A percentile compares a stretch with the other conserved stretches of the same genome.
Conservation (phyloP, 208 protist genomes). For the Crithidia thermophila region DNA sequence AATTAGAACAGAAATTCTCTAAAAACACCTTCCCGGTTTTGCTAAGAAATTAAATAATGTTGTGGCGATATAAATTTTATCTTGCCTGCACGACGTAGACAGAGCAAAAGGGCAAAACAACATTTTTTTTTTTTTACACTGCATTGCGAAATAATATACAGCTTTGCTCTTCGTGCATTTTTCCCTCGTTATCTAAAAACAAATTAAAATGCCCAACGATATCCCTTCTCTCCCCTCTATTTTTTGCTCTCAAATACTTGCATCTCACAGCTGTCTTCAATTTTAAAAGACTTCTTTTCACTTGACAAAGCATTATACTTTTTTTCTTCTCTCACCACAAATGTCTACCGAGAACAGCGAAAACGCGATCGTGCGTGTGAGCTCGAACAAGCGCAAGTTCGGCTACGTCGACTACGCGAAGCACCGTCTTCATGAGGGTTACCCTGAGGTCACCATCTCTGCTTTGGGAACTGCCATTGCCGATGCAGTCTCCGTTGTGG, state of each 20-base stretch:
- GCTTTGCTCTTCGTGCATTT: too few relatives aligned
- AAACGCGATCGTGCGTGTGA: constrained; percentile 73
- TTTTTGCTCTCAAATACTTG: background rate
- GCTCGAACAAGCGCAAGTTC: constrained; percentile 79
- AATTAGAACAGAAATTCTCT: too few relatives aligned
- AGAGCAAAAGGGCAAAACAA: too few relatives aligned
- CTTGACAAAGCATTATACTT: background rate
- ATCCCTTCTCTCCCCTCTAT: too few relatives aligned
- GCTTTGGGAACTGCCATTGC: constrained; percentile 84
- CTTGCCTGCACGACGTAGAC: too few relatives aligned
- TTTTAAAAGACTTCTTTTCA: constrained; percentile 3
- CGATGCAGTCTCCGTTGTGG: constrained; percentile 85
- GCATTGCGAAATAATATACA: too few relatives aligned
- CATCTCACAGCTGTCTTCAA: background rate
- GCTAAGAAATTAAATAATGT: too few relatives aligned
- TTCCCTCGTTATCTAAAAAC: too few relatives aligned
- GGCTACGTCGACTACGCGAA: constrained; percentile 85
- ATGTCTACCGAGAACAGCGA: constrained; percentile 42
- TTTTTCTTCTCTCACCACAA: constrained; percentile 13
- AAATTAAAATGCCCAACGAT: too few relatives aligned
- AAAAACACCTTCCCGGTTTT: too few relatives aligned
- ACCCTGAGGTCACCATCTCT: constrained; percentile 70
- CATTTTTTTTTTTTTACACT: background rate
- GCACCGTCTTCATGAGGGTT: constrained; percentile 81
- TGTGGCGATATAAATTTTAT: too few relatives aligned